These are phyloP conservation scores for Periglandula ipomoeae DNA, from an alignment of 2,329 filamentous ascomycete genomes.

Conservation along the genomic window DNA sequence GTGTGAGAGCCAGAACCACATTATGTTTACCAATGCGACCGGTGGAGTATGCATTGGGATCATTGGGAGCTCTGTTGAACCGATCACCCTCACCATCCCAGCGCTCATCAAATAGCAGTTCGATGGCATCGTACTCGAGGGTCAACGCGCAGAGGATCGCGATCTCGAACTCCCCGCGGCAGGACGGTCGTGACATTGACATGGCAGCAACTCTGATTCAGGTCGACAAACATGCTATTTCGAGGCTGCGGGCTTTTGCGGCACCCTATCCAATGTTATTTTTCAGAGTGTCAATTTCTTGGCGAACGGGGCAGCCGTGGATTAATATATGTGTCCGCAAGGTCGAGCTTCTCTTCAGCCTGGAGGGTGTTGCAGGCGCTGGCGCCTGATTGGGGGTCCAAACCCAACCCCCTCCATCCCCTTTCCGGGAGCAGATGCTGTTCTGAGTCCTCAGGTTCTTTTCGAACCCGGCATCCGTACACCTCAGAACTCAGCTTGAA, in stretches of 20 bases:
- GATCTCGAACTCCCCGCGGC: constrained; percentile 5
- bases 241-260: not conserved
- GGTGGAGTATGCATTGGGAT: constrained; percentile 14
- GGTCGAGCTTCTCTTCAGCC: too few relatives aligned
- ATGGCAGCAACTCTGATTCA: not conserved
- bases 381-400: too few relatives aligned
- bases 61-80: constrained; percentile 7
- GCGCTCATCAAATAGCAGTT: constrained; percentile 9
- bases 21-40: constrained; percentile 17
- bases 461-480: too few relatives aligned
- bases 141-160: constrained; percentile 10
- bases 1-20: constrained; percentile 17
- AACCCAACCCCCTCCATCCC: too few relatives aligned
- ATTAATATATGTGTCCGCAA: too few relatives aligned
- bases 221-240: not conserved
- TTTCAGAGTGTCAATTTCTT: not conserved
- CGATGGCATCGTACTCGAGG: constrained; percentile 9
- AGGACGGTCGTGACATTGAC: not conserved
- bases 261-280: not conserved
- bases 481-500: too few relatives aligned
- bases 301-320: not conserved
- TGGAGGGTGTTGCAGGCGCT: too few relatives aligned
- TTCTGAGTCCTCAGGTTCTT: too few relatives aligned
- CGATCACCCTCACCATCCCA: constrained; percentile 8
- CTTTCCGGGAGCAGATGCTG: too few relatives aligned